Evolutionary conservation across 306 rosid species (phyloP), one percentile per base, ranked within the genome.

Genomic region (Astragalus glycyphyllos): DNA sequence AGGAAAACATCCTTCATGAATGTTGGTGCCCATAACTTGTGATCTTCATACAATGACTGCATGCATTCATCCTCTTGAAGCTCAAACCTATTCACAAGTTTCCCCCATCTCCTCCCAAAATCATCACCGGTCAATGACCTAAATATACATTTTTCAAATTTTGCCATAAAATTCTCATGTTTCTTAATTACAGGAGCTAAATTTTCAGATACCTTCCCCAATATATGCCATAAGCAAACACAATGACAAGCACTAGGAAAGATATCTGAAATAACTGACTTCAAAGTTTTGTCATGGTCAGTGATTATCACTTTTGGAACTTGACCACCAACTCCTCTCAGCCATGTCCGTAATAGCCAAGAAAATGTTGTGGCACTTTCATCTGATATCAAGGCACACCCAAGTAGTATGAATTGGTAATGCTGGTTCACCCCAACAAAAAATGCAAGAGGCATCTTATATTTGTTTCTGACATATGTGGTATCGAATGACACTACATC

Each of bases 401-500:
- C 99, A 42, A 94, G 95, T 79, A 94, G 77, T 71, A 91, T 77
- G 68, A 91, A 91, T 70, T 94, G 99, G 79, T 84, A 94, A 64
- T 94, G 99, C 79, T 91, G 96, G 84, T 94, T 94, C 83, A 89
- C 99, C 64, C 99, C 99, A 75, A 94, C 81, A 90, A 94, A 91
- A 62, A 91, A 73, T 75, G 81, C 88, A 71, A 94, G 96, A 80
- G 99, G 99, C 96, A 94, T 84, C 82, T 91, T 94, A 79, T 91
- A 86, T 67, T 94, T 91, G 84, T 85, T 91, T 82, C 95, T 86
- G 62, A 91, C 72, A 69, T 94, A 91, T 20, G 92, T 80, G 64
- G 95, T 94, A 71, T 94, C 99, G 59, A 94, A 84, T 59, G 96
- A 87, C 51, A 94, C 97, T 42, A 89, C 95, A 81, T 94, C 99